A percentile compares a stretch with the other conserved stretches of the same genome.
Evolutionary conservation across 2,329 filamentous ascomycete species (phyloP).

Genomic region (Cordyceps cicadae): DNA sequence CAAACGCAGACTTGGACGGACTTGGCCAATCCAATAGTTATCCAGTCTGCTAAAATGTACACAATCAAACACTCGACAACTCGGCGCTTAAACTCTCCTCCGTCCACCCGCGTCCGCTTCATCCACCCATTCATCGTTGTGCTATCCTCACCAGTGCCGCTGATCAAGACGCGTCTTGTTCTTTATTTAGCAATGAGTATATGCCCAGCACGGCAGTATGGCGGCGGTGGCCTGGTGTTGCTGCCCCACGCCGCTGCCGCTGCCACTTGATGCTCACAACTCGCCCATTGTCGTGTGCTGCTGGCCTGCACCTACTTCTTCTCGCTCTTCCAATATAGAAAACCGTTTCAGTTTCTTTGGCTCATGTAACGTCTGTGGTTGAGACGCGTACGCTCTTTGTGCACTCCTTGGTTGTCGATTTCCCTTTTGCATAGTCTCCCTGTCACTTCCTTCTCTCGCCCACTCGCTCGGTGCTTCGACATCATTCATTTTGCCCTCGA

Average conservation of each 20-base stretch:
- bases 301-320: background rate
- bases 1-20: background rate
- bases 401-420: background rate
- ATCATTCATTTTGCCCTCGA: background rate
- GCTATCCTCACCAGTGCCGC: background rate
- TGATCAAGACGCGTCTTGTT: background rate
- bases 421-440: background rate
- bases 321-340: background rate
- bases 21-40: too few relatives aligned
- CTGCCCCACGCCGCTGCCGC: background rate
- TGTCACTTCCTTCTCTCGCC: background rate
- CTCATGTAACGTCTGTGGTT: background rate
- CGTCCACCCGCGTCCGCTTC: background rate
- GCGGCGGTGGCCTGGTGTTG: background rate
- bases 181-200: constrained; percentile 1
- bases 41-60: too few relatives aligned
- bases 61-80: background rate
- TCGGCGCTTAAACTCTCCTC: constrained; percentile 1
- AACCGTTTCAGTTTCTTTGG: background rate
- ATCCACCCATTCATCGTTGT: background rate
- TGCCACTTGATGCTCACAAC: constrained; percentile 9
- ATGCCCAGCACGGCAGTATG: background rate
- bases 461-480: background rate
- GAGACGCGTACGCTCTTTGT: constrained; percentile 9
- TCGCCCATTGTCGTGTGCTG: constrained; percentile 4